Base-by-base conservation (phyloP, 805 yeast species). In the Metschnikowia vanudenii region DNA sequence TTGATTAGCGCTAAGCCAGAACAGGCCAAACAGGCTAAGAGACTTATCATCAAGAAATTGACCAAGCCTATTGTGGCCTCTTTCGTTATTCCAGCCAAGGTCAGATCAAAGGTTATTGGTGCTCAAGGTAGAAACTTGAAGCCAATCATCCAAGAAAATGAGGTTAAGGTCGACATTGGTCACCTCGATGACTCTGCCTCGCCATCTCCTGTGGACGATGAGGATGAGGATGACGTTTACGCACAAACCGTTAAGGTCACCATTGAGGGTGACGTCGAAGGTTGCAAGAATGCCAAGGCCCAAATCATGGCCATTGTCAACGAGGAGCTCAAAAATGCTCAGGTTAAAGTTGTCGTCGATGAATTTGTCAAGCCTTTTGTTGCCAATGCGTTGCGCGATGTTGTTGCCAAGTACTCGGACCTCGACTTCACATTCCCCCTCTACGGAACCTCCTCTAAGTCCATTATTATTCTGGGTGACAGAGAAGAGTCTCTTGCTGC, bases 241-340 rank as follows among this genome's bases (percentile, higher is more conserved):
- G 84, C 84, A 31, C 79, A 73, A 39, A 63, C 78, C n/a, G 74
- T 85, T 28, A 71, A 73, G 29, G 84, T 91, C 45, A 68, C 81
- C 22, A 71, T 91, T 46, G 85, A 80, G 50, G 98, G 97, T 68
- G 96, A 90, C 61, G 76, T 79, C 50, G 95, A 87, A 62, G 90
- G 96, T 45, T 86, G 87, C 56, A 78, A 75, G 52, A 75, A 76
- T 41, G 97, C 97, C 26, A 84, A 84, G 60, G 64, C 69, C 30
- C 80, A 75, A 61, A 89, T 92, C 53, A 55, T 80, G 59, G 80
- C 78, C 17, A 85, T 90, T 57, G 95, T 90, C 41, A 76, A 79
- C 59, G 87, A 85, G 59, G 83, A 85, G 58, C 84, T 89, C 45
- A 84, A 82, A 59, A 73, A 68, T 55, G 68, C 83, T 46, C 67